These are phyloP conservation scores for Sphaerulina vaccinii DNA, from an alignment of 2,329 filamentous ascomycete species.

Conservation along the genomic window DNA sequence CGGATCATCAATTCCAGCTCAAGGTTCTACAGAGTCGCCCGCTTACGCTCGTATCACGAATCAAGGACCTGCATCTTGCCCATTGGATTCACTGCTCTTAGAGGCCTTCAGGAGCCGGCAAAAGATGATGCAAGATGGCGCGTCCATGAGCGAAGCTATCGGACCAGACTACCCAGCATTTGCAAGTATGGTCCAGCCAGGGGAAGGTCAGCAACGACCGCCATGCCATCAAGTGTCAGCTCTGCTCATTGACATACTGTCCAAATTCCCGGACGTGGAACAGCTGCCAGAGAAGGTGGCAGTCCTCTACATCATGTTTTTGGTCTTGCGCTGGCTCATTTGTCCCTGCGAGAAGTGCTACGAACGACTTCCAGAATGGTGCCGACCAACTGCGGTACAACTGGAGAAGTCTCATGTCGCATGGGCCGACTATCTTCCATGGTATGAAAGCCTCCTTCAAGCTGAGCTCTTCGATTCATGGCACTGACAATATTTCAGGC, in stretches of 20 bases:
- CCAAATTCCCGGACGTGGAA: slow-evolving; percentile 77
- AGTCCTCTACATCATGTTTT: slow-evolving; percentile 81
- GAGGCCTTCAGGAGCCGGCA: slow-evolving; percentile 72
- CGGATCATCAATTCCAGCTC: slow-evolving; percentile 14
- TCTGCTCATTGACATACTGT: slow-evolving; percentile 79
- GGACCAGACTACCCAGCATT: slow-evolving; percentile 80
- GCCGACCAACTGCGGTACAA: slow-evolving; percentile 66
- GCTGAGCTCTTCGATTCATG: not conserved
- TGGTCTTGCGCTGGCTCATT: slow-evolving; percentile 79
- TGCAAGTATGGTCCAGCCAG: slow-evolving; percentile 72
- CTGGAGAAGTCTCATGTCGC: slow-evolving; percentile 67
- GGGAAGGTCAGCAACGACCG: not conserved
- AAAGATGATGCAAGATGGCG: slow-evolving; percentile 64
- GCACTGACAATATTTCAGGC: slow-evolving; percentile 41
- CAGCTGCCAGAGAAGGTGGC: slow-evolving; percentile 80
- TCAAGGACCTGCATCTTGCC: slow-evolving; percentile 68
- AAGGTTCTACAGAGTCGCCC: slow-evolving; percentile 25
- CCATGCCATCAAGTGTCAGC: slow-evolving; percentile 73
- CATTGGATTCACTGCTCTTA: slow-evolving; percentile 74
- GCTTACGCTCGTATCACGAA: slow-evolving; percentile 41
- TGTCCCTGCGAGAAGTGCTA: slow-evolving; percentile 77
- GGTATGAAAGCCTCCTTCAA: slow-evolving; percentile 40
- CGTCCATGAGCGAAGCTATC: slow-evolving; percentile 63
- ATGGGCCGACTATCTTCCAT: slow-evolving; percentile 82
- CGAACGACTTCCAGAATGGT: slow-evolving; percentile 71